phyloP scores from a whole-genome alignment of 306 rosid genomes.

The Styphnolobium japonicum region DNA sequence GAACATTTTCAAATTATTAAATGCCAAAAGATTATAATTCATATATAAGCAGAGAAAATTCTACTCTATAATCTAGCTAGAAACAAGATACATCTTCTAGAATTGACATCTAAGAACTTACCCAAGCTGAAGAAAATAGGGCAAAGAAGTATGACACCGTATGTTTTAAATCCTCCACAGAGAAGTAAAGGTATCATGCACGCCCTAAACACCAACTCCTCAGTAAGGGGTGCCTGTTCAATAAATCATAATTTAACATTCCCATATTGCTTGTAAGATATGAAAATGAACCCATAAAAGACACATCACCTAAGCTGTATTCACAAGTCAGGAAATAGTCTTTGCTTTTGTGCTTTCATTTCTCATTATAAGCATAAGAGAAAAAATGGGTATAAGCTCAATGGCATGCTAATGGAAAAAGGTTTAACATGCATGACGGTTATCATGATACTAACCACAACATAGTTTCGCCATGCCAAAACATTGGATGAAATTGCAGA shows the following conservation, averaged over 20 bases:
- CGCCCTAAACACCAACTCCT: slow-evolving; percentile 95
- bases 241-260: slow-evolving; percentile 16
- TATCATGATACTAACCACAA: slow-evolving; percentile 72
- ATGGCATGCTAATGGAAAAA: not conserved
- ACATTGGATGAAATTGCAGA: slow-evolving; percentile 47
- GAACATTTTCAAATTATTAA: not conserved
- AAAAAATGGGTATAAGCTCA: not conserved
- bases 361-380: not conserved
- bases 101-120: slow-evolving; percentile 37
- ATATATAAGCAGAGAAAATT: not conserved
- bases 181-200: slow-evolving; percentile 94
- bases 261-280: slow-evolving; percentile 5
- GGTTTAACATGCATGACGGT: not conserved
- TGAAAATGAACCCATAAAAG: not conserved
- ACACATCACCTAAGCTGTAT: not conserved
- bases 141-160: slow-evolving; percentile 61
- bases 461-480: slow-evolving; percentile 68
- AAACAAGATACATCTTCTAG: slow-evolving; percentile 15
- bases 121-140: slow-evolving; percentile 94
- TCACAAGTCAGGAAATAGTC: not conserved
- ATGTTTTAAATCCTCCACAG: slow-evolving; percentile 75
- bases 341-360: not conserved
- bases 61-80: not conserved
- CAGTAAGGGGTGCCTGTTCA: slow-evolving; percentile 88
- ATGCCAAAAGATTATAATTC: not conserved